Base-by-base conservation (phyloP, 257 asterid species). In the Linaria vulgaris region DNA sequence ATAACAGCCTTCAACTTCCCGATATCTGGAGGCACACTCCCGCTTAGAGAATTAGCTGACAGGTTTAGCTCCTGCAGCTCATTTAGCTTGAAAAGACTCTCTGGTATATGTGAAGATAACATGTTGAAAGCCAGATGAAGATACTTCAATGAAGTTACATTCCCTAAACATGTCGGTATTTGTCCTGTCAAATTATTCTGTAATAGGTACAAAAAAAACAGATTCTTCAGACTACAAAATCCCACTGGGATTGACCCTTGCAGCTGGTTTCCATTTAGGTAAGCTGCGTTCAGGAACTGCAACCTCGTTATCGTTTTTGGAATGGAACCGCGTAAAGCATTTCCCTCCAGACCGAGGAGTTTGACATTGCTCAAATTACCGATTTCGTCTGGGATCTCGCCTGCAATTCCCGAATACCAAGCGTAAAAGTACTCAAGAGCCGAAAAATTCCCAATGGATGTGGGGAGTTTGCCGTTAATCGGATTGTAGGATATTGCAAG, bases 21-120 rank as follows among this genome's bases (percentile, higher is more conserved):
- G 30, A 55, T 27, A 27, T 25, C 30, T 22, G 14, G 41, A 55
- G 61, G 61, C 27, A 55, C 30, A 25, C 12, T 27, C 3, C 61
- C 61, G 1, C 21, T 55, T 1, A 55, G 15, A 13, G 43, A 27
- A 55, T 55, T 55, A 55, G 25, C 61, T 1, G 61, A 55, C 8
- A 55, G 19, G 23, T 55, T 55, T 6, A 55, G n/a, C 11, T 9
- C 61, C 6, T 12, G 61, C n/a, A 55, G 61, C 61, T 55, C 41
- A 43, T 4, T n/a, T 21, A 55, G 61, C 43, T 21, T 55, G 41
- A 55, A 55, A 0, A 55, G 4, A 23, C 30, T 11, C 0, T 55
- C 61, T 24, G 61, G 43, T 13, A 55, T 55, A 43, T n/a, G 25
- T 23, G 61, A 55, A 15, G 61, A 55, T 11, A 55, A 55, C 61